phyloP scores from a whole-genome alignment of 805 yeast genomes.

The Ogataea nitratoaversa region DNA sequence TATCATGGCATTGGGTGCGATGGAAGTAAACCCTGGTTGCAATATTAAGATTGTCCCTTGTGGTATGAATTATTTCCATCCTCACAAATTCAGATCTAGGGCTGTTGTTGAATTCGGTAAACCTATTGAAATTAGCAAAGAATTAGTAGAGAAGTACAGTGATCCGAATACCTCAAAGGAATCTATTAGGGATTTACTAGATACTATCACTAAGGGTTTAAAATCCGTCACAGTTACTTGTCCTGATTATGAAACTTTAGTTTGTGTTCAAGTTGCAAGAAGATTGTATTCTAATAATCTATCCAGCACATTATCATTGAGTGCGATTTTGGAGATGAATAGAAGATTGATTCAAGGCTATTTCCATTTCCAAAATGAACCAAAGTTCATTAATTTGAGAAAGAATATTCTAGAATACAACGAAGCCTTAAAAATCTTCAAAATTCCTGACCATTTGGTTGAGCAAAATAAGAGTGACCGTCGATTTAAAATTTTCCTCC shows the following conservation, averaged over 20 bases:
- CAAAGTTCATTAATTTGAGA: constrained; percentile 57
- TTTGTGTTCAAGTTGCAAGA: constrained; percentile 89
- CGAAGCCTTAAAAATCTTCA: constrained; percentile 43
- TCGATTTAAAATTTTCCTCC: constrained; percentile 19
- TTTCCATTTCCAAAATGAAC: constrained; percentile 65
- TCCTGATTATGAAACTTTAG: constrained; percentile 83
- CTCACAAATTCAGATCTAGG: constrained; percentile 91
- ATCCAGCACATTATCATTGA: constrained; percentile 67
- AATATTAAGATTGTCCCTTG: constrained; percentile 90
- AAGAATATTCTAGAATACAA: constrained; percentile 69
- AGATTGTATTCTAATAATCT: constrained; percentile 78
- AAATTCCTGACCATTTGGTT: constrained; percentile 58
- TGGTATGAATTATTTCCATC: constrained; percentile 96
- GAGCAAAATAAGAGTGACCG: constrained; percentile 36
- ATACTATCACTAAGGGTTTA: constrained; percentile 65
- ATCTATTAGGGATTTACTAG: constrained; percentile 70
- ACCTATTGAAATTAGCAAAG: constrained; percentile 65
- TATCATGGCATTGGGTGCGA: constrained; percentile 94
- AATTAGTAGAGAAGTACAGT: constrained; percentile 61
- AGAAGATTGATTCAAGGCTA: constrained; percentile 83
- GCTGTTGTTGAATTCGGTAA: constrained; percentile 94
- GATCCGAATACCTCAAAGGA: constrained; percentile 58
- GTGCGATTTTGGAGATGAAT: constrained; percentile 85
- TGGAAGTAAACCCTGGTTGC: constrained; percentile 69
- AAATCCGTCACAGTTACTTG: constrained; percentile 84